Evolutionary conservation across 2,329 filamentous ascomycete genomes (phyloP).

Genomic region (Aspergillus tanneri): DNA sequence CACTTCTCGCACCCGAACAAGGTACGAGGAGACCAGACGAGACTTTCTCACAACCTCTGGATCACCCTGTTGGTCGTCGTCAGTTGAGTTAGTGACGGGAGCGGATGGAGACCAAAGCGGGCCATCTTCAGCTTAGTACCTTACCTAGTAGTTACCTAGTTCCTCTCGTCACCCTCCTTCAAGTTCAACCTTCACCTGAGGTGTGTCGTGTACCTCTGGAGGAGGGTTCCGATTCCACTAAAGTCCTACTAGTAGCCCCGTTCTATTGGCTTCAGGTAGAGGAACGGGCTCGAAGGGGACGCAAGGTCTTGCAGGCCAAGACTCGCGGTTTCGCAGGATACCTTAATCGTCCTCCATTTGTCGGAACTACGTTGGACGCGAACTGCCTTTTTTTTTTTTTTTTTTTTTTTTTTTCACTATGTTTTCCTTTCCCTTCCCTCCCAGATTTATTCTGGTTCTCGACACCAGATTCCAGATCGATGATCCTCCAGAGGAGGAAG

Average conservation of each 20-base stretch:
- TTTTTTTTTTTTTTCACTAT: no score
- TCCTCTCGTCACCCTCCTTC: not conserved
- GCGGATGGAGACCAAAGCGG: slow-evolving; percentile 10
- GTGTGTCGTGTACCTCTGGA: slow-evolving; percentile 4
- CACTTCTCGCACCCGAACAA: not conserved
- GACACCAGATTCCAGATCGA: no score
- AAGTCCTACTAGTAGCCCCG: slow-evolving; percentile 2
- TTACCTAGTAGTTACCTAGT: not conserved
- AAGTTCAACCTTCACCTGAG: no score
- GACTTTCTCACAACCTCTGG: slow-evolving; percentile 11
- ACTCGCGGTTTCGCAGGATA: slow-evolving; percentile 17
- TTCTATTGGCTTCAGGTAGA: slow-evolving; percentile 11
- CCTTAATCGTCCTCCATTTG: slow-evolving; percentile 1
- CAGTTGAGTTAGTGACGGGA: slow-evolving; percentile 10
- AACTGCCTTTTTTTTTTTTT: no score
- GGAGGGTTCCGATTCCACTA: slow-evolving; percentile 1
- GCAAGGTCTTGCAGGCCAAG: slow-evolving; percentile 21
- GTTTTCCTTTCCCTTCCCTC: no score
- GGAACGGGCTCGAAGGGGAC: slow-evolving; percentile 19
- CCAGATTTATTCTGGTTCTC: no score
- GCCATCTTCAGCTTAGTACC: slow-evolving; percentile 5
- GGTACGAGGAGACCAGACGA: not conserved
- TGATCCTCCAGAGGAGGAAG: no score
- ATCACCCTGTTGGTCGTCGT: slow-evolving; percentile 18
- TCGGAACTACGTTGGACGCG: not conserved